phyloP scores from a whole-genome alignment of 176 grass and related monocot species.

The Zea luxurians region DNA sequence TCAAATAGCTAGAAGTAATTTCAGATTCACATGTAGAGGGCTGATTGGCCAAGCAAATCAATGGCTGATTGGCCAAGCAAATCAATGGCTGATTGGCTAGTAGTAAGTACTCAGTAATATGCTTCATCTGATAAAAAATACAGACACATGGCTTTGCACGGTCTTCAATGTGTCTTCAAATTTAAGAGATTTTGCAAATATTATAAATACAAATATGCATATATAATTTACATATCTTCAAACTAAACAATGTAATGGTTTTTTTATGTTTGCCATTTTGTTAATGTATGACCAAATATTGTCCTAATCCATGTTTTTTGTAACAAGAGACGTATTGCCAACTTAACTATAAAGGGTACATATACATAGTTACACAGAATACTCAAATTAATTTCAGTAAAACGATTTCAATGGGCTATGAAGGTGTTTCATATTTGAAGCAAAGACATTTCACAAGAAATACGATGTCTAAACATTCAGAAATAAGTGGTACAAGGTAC shows the following conservation, averaged over 20 bases:
- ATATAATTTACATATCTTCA: neutral
- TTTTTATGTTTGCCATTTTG: neutral
- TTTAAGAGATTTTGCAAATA: neutral
- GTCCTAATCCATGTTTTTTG: neutral
- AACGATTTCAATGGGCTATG: neutral
- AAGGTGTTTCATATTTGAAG: neutral
- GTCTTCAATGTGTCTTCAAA: neutral
- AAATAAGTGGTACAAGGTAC: neutral
- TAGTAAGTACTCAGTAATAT: no score
- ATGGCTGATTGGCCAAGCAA: neutral
- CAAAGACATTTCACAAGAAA: neutral
- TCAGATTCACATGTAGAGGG: no score
- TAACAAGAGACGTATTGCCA: no score
- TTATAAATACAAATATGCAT: no score
- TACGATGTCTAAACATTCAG: neutral
- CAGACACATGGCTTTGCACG: neutral
- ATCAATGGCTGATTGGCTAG: neutral
- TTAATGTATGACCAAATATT: neutral
- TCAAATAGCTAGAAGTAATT: neutral
- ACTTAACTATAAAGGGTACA: neutral
- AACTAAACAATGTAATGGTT: neutral
- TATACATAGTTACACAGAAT: neutral
- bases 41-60: neutral
- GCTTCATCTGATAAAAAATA: no score
- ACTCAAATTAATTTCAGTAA: neutral